phyloP scores from a whole-genome alignment of 164 flowering plant genomes.

The Taxillus chinensis region DNA sequence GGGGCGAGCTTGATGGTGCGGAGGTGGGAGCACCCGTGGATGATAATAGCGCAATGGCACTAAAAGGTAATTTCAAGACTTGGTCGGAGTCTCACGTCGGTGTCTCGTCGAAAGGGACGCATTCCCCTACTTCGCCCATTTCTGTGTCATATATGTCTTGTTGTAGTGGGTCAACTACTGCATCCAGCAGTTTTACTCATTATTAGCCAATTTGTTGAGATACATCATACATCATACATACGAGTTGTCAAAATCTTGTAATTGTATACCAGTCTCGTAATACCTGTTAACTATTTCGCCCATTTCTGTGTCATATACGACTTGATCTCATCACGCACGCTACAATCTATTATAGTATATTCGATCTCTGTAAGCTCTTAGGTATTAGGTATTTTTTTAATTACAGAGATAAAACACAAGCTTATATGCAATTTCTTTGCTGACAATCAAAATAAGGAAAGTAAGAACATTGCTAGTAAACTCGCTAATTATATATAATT shows the following conservation, averaged over 20 bases:
- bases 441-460: no score
- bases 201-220: no score
- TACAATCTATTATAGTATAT: no score
- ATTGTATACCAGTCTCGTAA: no score
- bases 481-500: no score
- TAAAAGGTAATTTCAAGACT: background rate
- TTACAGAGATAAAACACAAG: no score
- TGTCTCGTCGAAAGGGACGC: conserved; percentile 16
- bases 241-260: no score
- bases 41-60: background rate
- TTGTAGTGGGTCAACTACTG: conserved; percentile 22
- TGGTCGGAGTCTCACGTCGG: conserved; percentile 9
- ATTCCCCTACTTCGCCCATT: conserved; percentile 22
- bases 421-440: no score
- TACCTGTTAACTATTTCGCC: conserved; percentile 8
- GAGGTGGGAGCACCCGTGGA: background rate
- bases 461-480: no score
- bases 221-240: no score
- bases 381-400: no score
- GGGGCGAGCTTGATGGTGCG: conserved; percentile 1
- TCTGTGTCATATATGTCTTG: conserved; percentile 25
- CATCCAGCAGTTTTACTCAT: conserved; percentile 20
- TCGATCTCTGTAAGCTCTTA: no score
- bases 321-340: conserved; percentile 10
- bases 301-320: conserved; percentile 18